phyloP scores from a whole-genome alignment of 2,329 filamentous ascomycete species.

The Bertia moriformis region DNA sequence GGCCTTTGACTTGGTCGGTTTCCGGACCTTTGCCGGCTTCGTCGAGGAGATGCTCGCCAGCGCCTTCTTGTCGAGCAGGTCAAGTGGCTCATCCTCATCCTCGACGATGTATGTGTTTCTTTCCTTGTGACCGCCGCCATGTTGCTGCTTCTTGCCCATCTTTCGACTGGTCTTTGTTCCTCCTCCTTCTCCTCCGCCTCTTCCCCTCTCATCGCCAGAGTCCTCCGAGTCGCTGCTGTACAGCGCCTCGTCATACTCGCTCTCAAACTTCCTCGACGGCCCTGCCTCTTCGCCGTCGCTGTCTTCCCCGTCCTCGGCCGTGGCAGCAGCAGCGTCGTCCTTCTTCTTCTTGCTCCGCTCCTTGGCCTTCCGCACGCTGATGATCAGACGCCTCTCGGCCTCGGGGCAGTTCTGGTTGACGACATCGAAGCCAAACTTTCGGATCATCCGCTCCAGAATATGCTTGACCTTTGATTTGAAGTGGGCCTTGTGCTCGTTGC shows the following conservation, averaged over 20 bases:
- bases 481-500: constrained; percentile 93
- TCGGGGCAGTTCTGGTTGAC: constrained; percentile 74
- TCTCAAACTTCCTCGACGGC: constrained; percentile 59
- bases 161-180: constrained; percentile 17
- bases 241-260: constrained; percentile 89
- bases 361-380: constrained; percentile 89
- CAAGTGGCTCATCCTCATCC: constrained; percentile 85
- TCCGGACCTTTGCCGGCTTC: constrained; percentile 55
- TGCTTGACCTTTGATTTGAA: constrained; percentile 97
- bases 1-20: constrained; percentile 39
- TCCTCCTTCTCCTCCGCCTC: constrained; percentile 39
- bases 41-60: constrained; percentile 88
- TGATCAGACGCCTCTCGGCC: constrained; percentile 73
- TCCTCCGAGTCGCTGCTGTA: constrained; percentile 59
- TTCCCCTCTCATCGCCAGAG: constrained; percentile 32
- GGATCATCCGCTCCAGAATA: constrained; percentile 85
- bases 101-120: constrained; percentile 85
- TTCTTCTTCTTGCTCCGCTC: constrained; percentile 85
- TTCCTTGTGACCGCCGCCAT: constrained; percentile 39
- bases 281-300: constrained; percentile 35
- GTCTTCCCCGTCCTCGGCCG: constrained; percentile 39
- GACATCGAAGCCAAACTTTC: constrained; percentile 70
- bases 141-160: constrained; percentile 33
- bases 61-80: constrained; percentile 76
- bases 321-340: constrained; percentile 45